A percentile compares a stretch with the other conserved stretches of the same genome.
phyloP scores from a whole-genome alignment of 2,329 filamentous ascomycete genomes.

The Daldinia eschscholtzii region DNA sequence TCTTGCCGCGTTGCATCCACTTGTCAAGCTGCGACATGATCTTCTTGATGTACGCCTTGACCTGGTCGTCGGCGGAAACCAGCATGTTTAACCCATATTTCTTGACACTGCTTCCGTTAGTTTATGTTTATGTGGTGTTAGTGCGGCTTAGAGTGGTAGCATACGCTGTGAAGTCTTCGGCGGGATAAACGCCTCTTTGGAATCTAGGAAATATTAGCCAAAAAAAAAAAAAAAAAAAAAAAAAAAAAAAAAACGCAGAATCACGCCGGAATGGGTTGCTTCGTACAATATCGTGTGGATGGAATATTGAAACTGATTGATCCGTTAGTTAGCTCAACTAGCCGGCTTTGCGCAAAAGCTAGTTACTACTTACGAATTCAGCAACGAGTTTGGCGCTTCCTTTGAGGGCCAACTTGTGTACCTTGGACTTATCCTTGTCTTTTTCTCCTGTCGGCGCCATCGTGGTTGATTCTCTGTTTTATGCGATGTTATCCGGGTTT shows the following conservation, averaged over 20 bases:
- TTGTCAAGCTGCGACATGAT: constrained; percentile 98
- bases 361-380: constrained; percentile 82
- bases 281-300: constrained; percentile 94
- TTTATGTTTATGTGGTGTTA: not conserved
- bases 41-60: constrained; percentile 99
- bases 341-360: not conserved
- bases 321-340: constrained; percentile 7
- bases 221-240: no score
- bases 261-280: not conserved
- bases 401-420: constrained; percentile 93
- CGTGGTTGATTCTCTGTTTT: constrained; percentile 27
- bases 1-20: constrained; percentile 98
- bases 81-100: constrained; percentile 99
- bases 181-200: constrained; percentile 87
- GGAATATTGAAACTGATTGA: constrained; percentile 87
- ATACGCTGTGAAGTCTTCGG: constrained; percentile 95
- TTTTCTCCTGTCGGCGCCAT: constrained; percentile 58
- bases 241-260: no score
- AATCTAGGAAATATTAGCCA: constrained; percentile 69
- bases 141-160: constrained; percentile 50
- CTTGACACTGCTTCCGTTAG: constrained; percentile 72
- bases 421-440: constrained; percentile 84
- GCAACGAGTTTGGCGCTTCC: constrained; percentile 88
- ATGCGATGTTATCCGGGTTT: not conserved
- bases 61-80: constrained; percentile 95